Base-by-base conservation (phyloP, 2,329 filamentous ascomycete species). In the Fusarium nygamai region DNA sequence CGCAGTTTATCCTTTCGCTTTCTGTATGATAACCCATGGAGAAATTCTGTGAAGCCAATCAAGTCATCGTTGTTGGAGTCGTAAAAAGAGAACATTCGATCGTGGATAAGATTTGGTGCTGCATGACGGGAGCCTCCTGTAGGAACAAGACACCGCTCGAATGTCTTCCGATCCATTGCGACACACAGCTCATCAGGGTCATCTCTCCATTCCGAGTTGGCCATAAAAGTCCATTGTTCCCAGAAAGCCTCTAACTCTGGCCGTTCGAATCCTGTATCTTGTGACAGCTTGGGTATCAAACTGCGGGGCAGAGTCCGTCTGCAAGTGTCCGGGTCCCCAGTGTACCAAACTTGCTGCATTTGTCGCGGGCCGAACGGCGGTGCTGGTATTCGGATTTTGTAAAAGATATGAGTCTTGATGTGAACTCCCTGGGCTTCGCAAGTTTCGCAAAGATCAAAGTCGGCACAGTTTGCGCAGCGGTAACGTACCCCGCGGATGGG, bases 71-170 rank as follows among this genome's bases (percentile, higher is more conserved):
- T 89, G 81, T 98, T 96, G 38, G 92, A 93, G 82, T 99, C 96
- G 82, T 98, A 99, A 82, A 98, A 98, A 58, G 93, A 91, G 83
- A 98, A 99, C 89, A 98, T 96, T 75, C 96, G 93, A 81, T 99
- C 96, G 80, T 97, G 96, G 67, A 99, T 94, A 20, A 98, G 89
- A 80, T 97, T 98, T 3, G 96, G 94, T 2, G 92, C 89, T 17
- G 93, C 91, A 63, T 94, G 92, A 38, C 92, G 90, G 66, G 91
- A 90, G n/a, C 92, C 93, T 20, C 93, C 93, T n/a, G 93, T 93
- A 8, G 94, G 94, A 13, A 97, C 92, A 69, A 98, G 91, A 76
- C 95, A 97, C 54, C 93, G 91, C 80, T 98, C 94, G 83, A 99
- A 99, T 0, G 94, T 97, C 82, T 93, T 93, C 69, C 95, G 91